phyloP scores from a whole-genome alignment of 768 basidiomycete species.

The Mycena polygramma region DNA sequence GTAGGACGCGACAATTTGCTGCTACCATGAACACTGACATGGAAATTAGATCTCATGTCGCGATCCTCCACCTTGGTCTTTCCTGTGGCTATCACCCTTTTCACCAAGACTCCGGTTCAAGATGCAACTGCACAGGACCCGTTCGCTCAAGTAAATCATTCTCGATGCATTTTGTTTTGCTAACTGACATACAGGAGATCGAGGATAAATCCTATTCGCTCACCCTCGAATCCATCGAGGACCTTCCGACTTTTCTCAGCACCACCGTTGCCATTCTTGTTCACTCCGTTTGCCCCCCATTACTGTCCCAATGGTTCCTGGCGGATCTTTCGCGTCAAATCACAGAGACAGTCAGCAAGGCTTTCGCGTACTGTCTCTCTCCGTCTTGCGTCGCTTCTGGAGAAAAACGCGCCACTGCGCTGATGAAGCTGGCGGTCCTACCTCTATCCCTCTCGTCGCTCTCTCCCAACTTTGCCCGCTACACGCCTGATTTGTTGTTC shows the following conservation, averaged over 20 bases:
- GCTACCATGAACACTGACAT: slow-evolving; percentile 11
- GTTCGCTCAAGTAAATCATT: slow-evolving; percentile 49
- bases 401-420: slow-evolving; percentile 50
- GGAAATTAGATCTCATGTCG: slow-evolving; percentile 50
- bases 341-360: slow-evolving; percentile 53
- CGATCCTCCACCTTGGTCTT: slow-evolving; percentile 50
- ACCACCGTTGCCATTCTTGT: slow-evolving; percentile 60
- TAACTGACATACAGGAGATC: slow-evolving; percentile 47
- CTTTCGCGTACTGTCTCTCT: slow-evolving; percentile 61
- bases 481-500: slow-evolving; percentile 50
- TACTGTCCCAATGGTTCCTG: slow-evolving; percentile 64
- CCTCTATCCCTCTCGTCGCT: slow-evolving; percentile 34
- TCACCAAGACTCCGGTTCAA: slow-evolving; percentile 52
- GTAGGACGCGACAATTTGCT: slow-evolving; percentile 45
- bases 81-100: slow-evolving; percentile 56
- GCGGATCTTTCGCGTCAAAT: slow-evolving; percentile 60
- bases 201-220: slow-evolving; percentile 51
- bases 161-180: not conserved
- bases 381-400: slow-evolving; percentile 50
- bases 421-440: slow-evolving; percentile 56
- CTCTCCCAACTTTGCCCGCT: slow-evolving; percentile 47
- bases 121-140: slow-evolving; percentile 47
- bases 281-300: slow-evolving; percentile 55
- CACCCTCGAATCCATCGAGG: slow-evolving; percentile 52
- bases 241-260: slow-evolving; percentile 61